Evolutionary conservation across 768 basidiomycete genomes (phyloP), one percentile per base, ranked within the genome.

Genomic region (Podaxis sp.): DNA sequence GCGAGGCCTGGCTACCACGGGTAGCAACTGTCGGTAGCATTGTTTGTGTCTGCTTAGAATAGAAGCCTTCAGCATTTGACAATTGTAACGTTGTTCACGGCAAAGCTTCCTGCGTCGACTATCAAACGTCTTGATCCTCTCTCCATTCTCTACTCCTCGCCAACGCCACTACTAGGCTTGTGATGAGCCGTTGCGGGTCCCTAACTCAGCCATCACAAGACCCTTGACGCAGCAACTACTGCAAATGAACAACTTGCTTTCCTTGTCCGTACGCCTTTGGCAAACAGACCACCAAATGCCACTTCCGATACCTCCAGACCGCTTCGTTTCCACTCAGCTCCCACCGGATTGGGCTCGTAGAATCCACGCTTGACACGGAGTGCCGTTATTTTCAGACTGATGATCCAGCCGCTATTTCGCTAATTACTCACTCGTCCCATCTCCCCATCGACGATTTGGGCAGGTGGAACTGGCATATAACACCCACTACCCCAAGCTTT

Each of bases 1-100:
- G 43, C 17, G 43, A 19, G 43, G 43, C 2, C 7, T 9, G n/a
- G 12, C 43, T 46, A 46, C 43, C 17, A 46, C 36, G 22, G n/a
- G n/a, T 37, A 37, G 19, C 19, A 37, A 9, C 6, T 2, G 15
- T 43, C n/a, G 41, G 41, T 17, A 8, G 1, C 19, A 36, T 6
- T 58, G 46, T 15, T 58, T 58, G 57, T 50, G 8, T n/a, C 9
- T 58, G 47, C 49, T 58, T 49, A 15, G 36, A 47, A 36, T 11
- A 37, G 57, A 49, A 36, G 57, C 3, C n/a, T 33, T 15, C 56
- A 56, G 29, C 7, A 41, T n/a, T n/a, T 9, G 46, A 9, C 9
- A 24, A 49, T n/a, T 17, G 41, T 43, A 4, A 43, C 15, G 7
- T 43, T 24, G 46, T 49, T 24, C 17, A 49, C 6, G 40, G 40